A percentile compares a stretch with the other conserved stretches of the same genome.
These are phyloP conservation scores for Verticillium longisporum DNA, from an alignment of 2,329 filamentous ascomycete species.

Conservation along the genomic window DNA sequence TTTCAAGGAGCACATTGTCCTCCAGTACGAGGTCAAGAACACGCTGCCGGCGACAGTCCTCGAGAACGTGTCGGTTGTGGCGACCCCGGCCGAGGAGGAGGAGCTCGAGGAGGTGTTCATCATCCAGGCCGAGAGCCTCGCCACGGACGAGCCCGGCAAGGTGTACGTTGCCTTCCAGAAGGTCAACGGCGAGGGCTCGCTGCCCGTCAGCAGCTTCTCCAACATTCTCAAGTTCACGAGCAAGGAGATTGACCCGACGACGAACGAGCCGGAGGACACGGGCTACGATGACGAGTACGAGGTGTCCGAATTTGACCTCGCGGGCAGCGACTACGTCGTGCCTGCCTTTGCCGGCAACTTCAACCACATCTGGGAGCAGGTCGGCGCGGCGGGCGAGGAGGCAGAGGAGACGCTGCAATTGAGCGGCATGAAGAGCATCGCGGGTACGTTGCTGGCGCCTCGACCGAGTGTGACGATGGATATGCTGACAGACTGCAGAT, in stretches of 20 bases:
- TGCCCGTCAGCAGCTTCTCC: slow-evolving; percentile 75
- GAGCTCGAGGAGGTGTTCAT: slow-evolving; percentile 89
- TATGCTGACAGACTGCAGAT: slow-evolving; percentile 45
- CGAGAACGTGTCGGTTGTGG: slow-evolving; percentile 80
- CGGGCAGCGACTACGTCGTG: slow-evolving; percentile 87
- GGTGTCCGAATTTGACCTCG: slow-evolving; percentile 85
- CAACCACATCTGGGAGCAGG: slow-evolving; percentile 90
- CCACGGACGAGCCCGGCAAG: slow-evolving; percentile 80
- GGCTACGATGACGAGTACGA: slow-evolving; percentile 99
- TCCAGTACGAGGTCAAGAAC: slow-evolving; percentile 98
- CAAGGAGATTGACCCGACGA: slow-evolving; percentile 95
- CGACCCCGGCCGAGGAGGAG: slow-evolving; percentile 74
- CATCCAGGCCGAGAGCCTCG: slow-evolving; percentile 76
- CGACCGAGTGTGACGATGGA: not conserved
- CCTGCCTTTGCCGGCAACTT: slow-evolving; percentile 94
- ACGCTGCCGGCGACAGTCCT: slow-evolving; percentile 86
- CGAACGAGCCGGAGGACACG: slow-evolving; percentile 81
- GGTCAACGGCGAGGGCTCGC: slow-evolving; percentile 64
- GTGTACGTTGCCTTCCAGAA: slow-evolving; percentile 95
- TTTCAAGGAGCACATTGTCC: slow-evolving; percentile 92
- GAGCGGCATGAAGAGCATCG: slow-evolving; percentile 82
- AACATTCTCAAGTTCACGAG: slow-evolving; percentile 95
- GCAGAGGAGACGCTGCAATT: slow-evolving; percentile 87
- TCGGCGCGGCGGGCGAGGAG: slow-evolving; percentile 82
- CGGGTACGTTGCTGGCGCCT: slow-evolving; percentile 53